Percentiles rank a stretch among this genome's conserved stretches.
Evolutionary conservation across 306 rosid genomes (phyloP).

Genomic region (Cicer chorassanicum): DNA sequence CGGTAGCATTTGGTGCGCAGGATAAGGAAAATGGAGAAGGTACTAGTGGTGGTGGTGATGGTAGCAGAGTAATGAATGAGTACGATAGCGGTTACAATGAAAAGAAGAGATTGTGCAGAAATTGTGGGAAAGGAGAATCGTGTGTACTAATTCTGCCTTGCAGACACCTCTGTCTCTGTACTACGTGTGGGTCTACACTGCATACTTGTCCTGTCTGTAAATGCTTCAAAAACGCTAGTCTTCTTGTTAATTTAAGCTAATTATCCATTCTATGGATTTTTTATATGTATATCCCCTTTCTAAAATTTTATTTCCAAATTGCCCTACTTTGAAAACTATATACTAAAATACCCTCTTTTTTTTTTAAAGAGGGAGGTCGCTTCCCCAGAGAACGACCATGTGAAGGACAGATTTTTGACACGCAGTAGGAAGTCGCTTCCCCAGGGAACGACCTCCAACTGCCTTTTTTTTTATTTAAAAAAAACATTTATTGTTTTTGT

Average conservation of each 20-base stretch:
- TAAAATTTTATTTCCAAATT: too few species aligned
- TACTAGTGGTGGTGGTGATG: background rate
- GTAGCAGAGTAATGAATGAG: background rate
- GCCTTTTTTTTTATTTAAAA: too few species aligned
- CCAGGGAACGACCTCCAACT: too few species aligned
- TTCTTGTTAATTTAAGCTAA: conserved; percentile 63
- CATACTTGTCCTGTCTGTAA: conserved; percentile 83
- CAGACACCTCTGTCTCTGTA: conserved; percentile 84
- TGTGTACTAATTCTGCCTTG: conserved; percentile 83
- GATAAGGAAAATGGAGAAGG: conserved; percentile 32
- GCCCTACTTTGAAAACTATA: too few species aligned
- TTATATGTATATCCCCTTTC: too few species aligned
- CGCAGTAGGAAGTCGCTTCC: too few species aligned
- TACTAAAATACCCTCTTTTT: too few species aligned
- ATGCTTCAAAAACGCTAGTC: conserved; percentile 65
- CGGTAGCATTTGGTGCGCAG: conserved; percentile 18
- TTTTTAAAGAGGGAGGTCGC: too few species aligned
- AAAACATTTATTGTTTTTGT: too few species aligned
- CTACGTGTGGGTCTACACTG: conserved; percentile 62
- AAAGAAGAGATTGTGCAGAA: conserved; percentile 60
- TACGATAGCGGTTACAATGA: background rate
- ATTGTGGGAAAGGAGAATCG: conserved; percentile 77
- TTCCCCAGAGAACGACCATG: too few species aligned
- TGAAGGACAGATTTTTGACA: too few species aligned
- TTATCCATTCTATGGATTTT: too few species aligned